Evolutionary conservation across 108 stramenopile genomes (phyloP).

Genomic region (Epithemia pelagica): DNA sequence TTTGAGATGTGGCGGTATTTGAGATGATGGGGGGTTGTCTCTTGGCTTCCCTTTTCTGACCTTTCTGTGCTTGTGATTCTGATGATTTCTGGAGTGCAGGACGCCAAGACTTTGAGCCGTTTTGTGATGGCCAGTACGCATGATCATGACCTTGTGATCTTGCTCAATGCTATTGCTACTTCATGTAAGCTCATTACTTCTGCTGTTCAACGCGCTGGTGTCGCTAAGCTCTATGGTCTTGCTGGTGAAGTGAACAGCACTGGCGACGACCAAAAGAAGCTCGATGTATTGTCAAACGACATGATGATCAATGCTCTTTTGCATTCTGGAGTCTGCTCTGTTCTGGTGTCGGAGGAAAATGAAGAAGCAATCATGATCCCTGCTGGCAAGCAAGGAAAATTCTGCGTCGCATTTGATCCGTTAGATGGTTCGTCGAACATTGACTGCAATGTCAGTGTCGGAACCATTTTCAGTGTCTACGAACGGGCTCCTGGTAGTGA

Average conservation of each 20-base stretch:
- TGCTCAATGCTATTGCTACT: slow-evolving; percentile 80
- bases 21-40: background rate
- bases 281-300: slow-evolving; percentile 98
- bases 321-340: slow-evolving; percentile 85
- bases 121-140: slow-evolving; percentile 80
- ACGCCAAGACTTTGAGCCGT: slow-evolving; percentile 72
- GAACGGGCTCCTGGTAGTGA: slow-evolving; percentile 66
- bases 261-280: slow-evolving; percentile 99
- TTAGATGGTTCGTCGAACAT: slow-evolving; percentile 98
- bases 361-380: slow-evolving; percentile 97
- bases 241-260: slow-evolving; percentile 95
- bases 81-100: too few relatives aligned
- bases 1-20: background rate
- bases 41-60: background rate
- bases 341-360: slow-evolving; percentile 97
- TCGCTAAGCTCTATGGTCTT: slow-evolving; percentile 90
- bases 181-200: slow-evolving; percentile 87
- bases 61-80: background rate
- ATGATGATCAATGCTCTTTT: slow-evolving; percentile 97
- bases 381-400: slow-evolving; percentile 78
- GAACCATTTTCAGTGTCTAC: slow-evolving; percentile 97
- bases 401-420: slow-evolving; percentile 98
- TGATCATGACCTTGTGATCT: slow-evolving; percentile 76
- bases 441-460: slow-evolving; percentile 99
- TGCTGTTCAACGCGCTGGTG: slow-evolving; percentile 80